Percentiles rank a stretch among this genome's conserved stretches.
Conservation (phyloP, 768 basidiomycete genomes). For the Panaeolus papilionaceus region DNA sequence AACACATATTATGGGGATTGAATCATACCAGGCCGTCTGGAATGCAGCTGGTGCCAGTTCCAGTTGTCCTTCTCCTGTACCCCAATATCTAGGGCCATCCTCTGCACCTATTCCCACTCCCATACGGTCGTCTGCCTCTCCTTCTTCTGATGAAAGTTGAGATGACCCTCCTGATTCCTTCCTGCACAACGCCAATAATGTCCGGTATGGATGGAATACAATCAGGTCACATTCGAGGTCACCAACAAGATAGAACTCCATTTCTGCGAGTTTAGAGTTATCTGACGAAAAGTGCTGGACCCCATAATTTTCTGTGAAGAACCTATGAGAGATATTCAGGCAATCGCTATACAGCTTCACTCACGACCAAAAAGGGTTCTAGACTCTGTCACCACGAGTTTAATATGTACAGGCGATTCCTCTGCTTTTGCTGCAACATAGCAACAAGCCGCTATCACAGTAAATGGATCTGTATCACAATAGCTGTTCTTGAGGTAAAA, state of each 20-base stretch:
- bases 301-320: slow-evolving; percentile 60
- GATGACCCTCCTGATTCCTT: slow-evolving; percentile 45
- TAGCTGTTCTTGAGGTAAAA: slow-evolving; percentile 97
- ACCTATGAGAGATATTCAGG: background rate
- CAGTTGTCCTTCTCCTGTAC: slow-evolving; percentile 78
- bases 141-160: slow-evolving; percentile 48
- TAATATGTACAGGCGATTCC: slow-evolving; percentile 94
- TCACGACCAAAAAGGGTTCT: slow-evolving; percentile 75
- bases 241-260: slow-evolving; percentile 98
- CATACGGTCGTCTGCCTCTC: slow-evolving; percentile 59
- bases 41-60: slow-evolving; percentile 78
- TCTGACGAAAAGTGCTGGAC: slow-evolving; percentile 86
- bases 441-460: slow-evolving; percentile 91
- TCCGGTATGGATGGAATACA: slow-evolving; percentile 95
- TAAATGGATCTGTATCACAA: slow-evolving; percentile 94
- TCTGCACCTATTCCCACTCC: slow-evolving; percentile 52
- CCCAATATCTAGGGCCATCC: slow-evolving; percentile 77
- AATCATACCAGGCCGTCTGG: slow-evolving; percentile 87
- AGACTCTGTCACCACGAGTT: slow-evolving; percentile 87
- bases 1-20: slow-evolving; percentile 54
- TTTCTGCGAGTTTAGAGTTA: slow-evolving; percentile 92
- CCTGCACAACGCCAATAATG: slow-evolving; percentile 78
- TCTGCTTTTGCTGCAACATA: slow-evolving; percentile 98
- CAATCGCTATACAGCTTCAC: slow-evolving; percentile 31
- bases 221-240: slow-evolving; percentile 95